Evolutionary conservation across 352 stramenopile species (phyloP).

Genomic region (Globisporangium paddicum): DNA sequence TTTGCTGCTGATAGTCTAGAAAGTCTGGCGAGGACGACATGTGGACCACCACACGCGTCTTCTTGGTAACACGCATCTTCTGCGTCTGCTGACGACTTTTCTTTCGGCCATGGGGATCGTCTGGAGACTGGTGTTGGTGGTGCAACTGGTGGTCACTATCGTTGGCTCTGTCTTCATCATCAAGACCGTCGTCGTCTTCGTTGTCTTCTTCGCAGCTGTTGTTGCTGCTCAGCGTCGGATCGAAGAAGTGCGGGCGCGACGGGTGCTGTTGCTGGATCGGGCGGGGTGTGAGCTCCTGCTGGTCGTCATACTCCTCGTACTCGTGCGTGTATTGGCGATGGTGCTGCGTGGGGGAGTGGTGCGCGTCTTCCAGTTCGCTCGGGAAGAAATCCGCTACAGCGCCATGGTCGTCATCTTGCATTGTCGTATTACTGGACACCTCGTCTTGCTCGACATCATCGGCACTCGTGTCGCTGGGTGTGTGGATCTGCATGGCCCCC

Average conservation of each 20-base stretch:
- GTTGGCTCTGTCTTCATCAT: neutral
- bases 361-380: neutral
- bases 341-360: no score
- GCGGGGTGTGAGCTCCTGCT: neutral
- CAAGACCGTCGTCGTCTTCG: neutral
- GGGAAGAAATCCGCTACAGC: neutral
- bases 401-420: neutral
- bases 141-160: neutral
- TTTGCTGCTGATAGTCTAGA: neutral
- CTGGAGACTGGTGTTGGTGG: neutral
- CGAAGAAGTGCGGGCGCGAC: neutral
- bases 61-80: neutral
- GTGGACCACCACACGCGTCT: neutral
- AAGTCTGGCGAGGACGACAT: neutral
- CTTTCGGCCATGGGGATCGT: neutral
- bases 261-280: neutral
- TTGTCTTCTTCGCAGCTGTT: neutral
- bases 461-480: neutral
- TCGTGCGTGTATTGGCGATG: neutral
- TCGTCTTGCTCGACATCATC: neutral
- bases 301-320: neutral
- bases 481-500: conserved; percentile 43
- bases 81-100: neutral
- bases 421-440: neutral
- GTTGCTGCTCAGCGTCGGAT: neutral